Percentiles rank a stretch among this genome's conserved stretches.
These are phyloP conservation scores for Cordyceps cateniannulata DNA, from an alignment of 2,329 filamentous ascomycete species.

Conservation along the genomic window DNA sequence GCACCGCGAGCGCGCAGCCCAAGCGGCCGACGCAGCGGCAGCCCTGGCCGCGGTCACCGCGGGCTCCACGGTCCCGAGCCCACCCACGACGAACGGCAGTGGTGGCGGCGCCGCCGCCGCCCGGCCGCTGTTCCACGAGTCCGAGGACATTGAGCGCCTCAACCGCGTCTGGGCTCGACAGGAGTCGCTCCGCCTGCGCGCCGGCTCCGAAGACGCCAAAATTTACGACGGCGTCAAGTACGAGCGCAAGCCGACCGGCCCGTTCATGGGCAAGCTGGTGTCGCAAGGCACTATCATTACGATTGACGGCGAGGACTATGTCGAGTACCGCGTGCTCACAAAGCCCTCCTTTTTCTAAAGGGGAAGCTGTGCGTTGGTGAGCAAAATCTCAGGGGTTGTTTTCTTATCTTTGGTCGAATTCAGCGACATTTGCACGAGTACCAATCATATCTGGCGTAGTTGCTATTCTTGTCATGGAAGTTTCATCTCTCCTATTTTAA, in stretches of 20 bases:
- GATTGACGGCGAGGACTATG: constrained; percentile 61
- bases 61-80: constrained; percentile 15
- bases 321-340: constrained; percentile 59
- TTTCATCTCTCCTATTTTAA: not conserved
- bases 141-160: constrained; percentile 42
- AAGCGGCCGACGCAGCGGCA: constrained; percentile 25
- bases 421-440: constrained; percentile 6
- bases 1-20: constrained; percentile 32
- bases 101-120: constrained; percentile 23
- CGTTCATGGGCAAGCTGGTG: constrained; percentile 57
- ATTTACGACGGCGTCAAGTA: constrained; percentile 56
- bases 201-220: constrained; percentile 45
- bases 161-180: constrained; percentile 51
- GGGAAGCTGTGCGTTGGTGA: too few species aligned
- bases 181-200: constrained; percentile 39
- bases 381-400: not conserved
- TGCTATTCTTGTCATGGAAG: not conserved
- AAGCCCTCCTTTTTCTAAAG: constrained; percentile 54
- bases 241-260: constrained; percentile 53
- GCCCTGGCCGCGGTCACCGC: constrained; percentile 17
- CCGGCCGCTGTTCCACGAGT: constrained; percentile 35
- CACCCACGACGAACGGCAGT: constrained; percentile 21
- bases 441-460: not conserved
- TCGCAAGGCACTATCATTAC: constrained; percentile 55
- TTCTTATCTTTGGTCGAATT: not conserved